Evolutionary conservation across 441 rosid genomes (phyloP).

Genomic region (Arabidopsis lyrata): DNA sequence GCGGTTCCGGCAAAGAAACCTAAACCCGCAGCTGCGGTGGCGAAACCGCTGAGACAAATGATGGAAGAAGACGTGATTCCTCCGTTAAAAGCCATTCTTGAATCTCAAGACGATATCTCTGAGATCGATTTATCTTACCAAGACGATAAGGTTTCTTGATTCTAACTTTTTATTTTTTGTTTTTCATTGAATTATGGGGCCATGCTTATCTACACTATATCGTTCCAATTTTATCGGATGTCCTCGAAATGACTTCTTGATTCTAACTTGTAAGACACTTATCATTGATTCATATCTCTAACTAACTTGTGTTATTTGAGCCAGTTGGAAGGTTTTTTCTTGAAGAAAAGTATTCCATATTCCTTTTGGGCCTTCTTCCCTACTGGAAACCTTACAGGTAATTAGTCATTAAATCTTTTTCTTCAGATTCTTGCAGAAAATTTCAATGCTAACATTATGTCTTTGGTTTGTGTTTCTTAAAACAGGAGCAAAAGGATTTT

Average conservation of each 20-base stretch:
- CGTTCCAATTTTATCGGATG: too few species aligned
- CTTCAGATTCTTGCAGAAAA: too few species aligned
- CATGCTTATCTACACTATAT: too few species aligned
- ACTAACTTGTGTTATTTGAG: slow-evolving; percentile 9
- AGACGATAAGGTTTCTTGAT: slow-evolving; percentile 68
- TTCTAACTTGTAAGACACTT: background rate
- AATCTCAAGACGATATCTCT: slow-evolving; percentile 70
- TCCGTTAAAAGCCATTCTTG: slow-evolving; percentile 63
- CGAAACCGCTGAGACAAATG: slow-evolving; percentile 69
- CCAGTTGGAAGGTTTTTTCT: slow-evolving; percentile 85
- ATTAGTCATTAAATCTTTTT: too few species aligned
- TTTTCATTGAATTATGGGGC: too few species aligned
- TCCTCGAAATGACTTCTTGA: too few species aligned
- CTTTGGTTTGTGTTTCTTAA: background rate
- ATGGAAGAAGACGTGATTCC: slow-evolving; percentile 97
- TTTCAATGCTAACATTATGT: background rate
- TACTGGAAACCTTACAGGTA: slow-evolving; percentile 73
- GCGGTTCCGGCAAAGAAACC: slow-evolving; percentile 53
- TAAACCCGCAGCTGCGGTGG: slow-evolving; percentile 59
- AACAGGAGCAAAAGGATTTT: slow-evolving; percentile 85
- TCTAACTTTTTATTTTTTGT: background rate
- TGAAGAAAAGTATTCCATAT: slow-evolving; percentile 60
- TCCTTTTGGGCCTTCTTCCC: slow-evolving; percentile 97
- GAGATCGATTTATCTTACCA: slow-evolving; percentile 67
- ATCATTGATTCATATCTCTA: background rate